Percentiles rank a stretch among this genome's conserved stretches.
phyloP scores from a whole-genome alignment of 2,329 filamentous ascomycete species.

The Alternaria gaisen region DNA sequence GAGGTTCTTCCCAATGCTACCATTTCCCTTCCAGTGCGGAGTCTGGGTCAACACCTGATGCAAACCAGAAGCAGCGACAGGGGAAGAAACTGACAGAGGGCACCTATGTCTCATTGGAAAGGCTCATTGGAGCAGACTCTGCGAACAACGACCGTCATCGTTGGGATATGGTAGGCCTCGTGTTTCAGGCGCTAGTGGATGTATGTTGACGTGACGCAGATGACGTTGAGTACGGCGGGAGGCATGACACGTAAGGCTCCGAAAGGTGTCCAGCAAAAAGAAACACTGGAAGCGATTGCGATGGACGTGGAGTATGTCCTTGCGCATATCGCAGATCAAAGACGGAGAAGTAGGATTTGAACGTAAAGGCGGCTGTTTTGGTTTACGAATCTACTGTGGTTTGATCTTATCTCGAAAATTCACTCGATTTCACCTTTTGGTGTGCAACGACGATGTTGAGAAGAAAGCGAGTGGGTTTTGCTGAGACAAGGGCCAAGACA shows the following conservation, averaged over 20 bases:
- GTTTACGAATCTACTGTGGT: background rate
- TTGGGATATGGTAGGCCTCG: conserved; percentile 70
- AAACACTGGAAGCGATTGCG: conserved; percentile 24
- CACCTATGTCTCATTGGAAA: conserved; percentile 71
- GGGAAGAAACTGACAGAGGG: conserved; percentile 64
- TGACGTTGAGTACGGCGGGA: conserved; percentile 74
- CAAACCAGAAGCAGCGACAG: conserved; percentile 41
- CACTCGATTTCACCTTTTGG: background rate
- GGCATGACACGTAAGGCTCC: conserved; percentile 66
- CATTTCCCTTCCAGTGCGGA: background rate
- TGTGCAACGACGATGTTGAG: background rate
- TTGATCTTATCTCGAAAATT: background rate
- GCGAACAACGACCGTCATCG: conserved; percentile 49
- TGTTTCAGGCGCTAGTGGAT: background rate
- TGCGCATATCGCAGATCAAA: conserved; percentile 21
- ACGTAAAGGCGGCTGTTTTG: background rate
- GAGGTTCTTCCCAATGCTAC: conserved; percentile 18
- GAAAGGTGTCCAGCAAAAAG: conserved; percentile 37
- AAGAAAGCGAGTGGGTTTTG: background rate
- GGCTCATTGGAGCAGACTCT: conserved; percentile 14
- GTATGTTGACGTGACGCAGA: conserved; percentile 64
- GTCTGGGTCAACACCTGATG: conserved; percentile 15
- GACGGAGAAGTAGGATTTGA: conserved; percentile 8
- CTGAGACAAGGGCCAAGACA: background rate
- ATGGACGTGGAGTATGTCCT: conserved; percentile 33